These are phyloP conservation scores for Pythium biforme DNA, from an alignment of 352 stramenopile species.

Conservation along the genomic window DNA sequence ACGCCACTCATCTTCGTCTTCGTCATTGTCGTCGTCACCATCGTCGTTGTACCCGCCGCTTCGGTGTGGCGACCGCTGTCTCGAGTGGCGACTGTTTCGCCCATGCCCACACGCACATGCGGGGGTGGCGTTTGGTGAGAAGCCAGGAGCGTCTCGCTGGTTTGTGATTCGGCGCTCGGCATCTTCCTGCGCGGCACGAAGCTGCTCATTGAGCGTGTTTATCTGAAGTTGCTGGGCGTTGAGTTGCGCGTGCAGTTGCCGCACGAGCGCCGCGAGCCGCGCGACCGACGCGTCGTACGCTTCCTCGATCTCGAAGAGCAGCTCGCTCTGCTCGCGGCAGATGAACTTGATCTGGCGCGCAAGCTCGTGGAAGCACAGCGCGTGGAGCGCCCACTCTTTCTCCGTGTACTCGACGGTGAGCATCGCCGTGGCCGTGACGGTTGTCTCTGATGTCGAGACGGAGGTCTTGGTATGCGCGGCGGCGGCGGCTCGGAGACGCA, in stretches of 20 bases:
- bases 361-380: conserved; percentile 74
- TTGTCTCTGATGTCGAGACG: background rate
- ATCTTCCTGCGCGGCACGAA: background rate
- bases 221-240: background rate
- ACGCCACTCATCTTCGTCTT: conserved; percentile 26
- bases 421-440: background rate
- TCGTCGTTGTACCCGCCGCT: conserved; percentile 12
- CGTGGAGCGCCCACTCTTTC: conserved; percentile 64
- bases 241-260: conserved; percentile 1
- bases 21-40: conserved; percentile 25
- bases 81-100: background rate
- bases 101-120: background rate
- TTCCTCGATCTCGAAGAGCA: conserved; percentile 55
- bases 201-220: background rate
- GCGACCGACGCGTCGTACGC: conserved; percentile 45
- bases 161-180: background rate
- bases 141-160: background rate
- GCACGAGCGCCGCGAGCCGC: conserved; percentile 20
- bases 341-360: conserved; percentile 72
- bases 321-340: conserved; percentile 73
- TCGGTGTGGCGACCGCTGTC: background rate
- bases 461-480: no score
- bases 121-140: background rate
- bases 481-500: conserved; percentile 29
- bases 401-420: conserved; percentile 45